Evolutionary conservation across 2,329 filamentous ascomycete genomes (phyloP).

Genomic region (Colletotrichum incanum): DNA sequence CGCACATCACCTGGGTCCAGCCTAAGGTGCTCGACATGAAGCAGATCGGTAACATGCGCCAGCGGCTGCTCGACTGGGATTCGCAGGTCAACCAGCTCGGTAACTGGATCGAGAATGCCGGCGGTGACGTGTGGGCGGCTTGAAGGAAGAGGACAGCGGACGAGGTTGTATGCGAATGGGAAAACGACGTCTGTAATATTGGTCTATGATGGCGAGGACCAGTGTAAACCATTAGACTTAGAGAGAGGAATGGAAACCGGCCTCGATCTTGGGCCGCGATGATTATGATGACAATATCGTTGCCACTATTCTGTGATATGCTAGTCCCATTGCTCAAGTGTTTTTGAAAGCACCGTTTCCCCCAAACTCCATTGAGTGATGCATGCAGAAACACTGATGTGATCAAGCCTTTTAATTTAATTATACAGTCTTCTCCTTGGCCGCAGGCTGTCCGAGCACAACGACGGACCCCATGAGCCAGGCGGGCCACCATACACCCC

Average conservation of each 20-base stretch:
- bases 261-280: conserved; percentile 25
- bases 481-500: conserved; percentile 96
- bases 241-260: conserved; percentile 27
- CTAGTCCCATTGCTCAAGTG: background rate
- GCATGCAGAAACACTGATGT: background rate
- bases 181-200: conserved; percentile 25
- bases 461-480: conserved; percentile 80
- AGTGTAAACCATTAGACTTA: conserved; percentile 43
- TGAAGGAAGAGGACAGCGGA: conserved; percentile 55
- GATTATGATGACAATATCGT: conserved; percentile 36
- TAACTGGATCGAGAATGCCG: conserved; percentile 95
- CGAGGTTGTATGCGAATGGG: conserved; percentile 7
- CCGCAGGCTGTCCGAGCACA: conserved; percentile 59
- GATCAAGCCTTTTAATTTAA: background rate
- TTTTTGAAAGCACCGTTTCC: background rate
- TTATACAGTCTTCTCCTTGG: background rate
- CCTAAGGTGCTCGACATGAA: conserved; percentile 97
- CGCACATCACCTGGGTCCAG: conserved; percentile 98
- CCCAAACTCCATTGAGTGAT: background rate
- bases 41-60: conserved; percentile 94
- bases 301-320: conserved; percentile 4
- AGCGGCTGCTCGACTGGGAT: conserved; percentile 93
- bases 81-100: conserved; percentile 95
- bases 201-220: conserved; percentile 22
- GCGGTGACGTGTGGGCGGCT: conserved; percentile 96